Base-by-base conservation (phyloP, 768 basidiomycete species). In the Lactarius hatsudake region DNA sequence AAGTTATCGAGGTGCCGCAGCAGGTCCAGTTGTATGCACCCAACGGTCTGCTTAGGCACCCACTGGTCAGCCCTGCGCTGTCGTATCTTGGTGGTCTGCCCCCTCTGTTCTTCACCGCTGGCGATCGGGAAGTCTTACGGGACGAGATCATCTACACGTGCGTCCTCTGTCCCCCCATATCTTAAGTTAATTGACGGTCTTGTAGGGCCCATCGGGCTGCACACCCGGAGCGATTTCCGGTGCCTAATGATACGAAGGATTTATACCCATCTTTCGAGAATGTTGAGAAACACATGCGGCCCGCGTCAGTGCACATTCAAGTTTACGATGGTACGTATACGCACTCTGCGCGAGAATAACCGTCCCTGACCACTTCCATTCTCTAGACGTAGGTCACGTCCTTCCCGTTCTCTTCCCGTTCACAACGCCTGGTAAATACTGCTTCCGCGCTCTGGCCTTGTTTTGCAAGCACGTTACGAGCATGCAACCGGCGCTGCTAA, bases 131-230 rank as follows among this genome's bases (percentile, higher is more conserved):
- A 78, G 93, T 96, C 0, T 77, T 98, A 53, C 81, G 95, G 62
- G 96, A 98, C 74, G 96, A 98, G 76, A 87, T 93, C 40, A 86
- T 98, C 36, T 98, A 93, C 74, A 79, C 84, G 93, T 92, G 59
- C 69, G 88, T 81, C 40, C 4, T 65, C 28, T n/a, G 17, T 26
- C 61, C 55, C 32, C 17, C 51, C 32, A 10, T n/a, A 36, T 26
- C 2, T 15, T 23, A 13, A 40, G 26, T 26, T 59, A 34, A 36
- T 51, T 34, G 4, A 61, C 20, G 43, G 8, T 15, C 10, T 51
- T 23, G 23, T 38, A 92, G 90, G 10, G 95, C 96, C 0, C 96
- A 98, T 74, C 94, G 90, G 74, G 97, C 96, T 36, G 93, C 93
- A 3, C 78, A 92, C 74, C 97, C 97, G 0, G 83, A 85, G 4